phyloP scores from a whole-genome alignment of 192 early-diverging fungal genomes.

The Rhizoclosmatium sp. region DNA sequence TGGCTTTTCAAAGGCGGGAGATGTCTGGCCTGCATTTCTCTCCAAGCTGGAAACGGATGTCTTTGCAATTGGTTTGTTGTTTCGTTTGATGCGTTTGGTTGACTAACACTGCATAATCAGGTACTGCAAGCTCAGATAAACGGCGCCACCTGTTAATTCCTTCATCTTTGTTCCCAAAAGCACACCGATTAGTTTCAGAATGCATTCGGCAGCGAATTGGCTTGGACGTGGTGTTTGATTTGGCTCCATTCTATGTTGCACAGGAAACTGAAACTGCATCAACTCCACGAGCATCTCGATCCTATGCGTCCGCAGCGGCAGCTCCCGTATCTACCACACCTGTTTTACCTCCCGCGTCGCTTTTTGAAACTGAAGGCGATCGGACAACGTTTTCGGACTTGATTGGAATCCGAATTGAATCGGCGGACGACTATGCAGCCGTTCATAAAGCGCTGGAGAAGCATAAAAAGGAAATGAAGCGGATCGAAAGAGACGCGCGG shows the following conservation, averaged over 20 bases:
- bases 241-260: background rate
- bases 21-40: background rate
- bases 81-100: background rate
- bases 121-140: constrained; percentile 19
- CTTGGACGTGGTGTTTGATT: background rate
- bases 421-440: constrained; percentile 22
- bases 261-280: background rate
- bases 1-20: constrained; percentile 28
- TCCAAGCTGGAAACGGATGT: background rate
- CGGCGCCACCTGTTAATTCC: constrained; percentile 26
- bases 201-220: background rate
- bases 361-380: too few species aligned
- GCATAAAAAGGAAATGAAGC: constrained; percentile 23
- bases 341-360: background rate
- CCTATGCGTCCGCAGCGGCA: constrained; percentile 18
- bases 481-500: constrained; percentile 20
- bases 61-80: constrained; percentile 30
- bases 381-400: constrained; percentile 13
- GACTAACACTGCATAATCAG: background rate
- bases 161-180: background rate
- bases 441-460: constrained; percentile 28
- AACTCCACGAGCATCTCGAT: background rate
- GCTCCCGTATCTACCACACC: background rate
- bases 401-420: constrained; percentile 25
- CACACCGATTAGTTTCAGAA: background rate